Base-by-base conservation (phyloP, 1,284 basidiomycete species). In the Porogramme epimiltina region DNA sequence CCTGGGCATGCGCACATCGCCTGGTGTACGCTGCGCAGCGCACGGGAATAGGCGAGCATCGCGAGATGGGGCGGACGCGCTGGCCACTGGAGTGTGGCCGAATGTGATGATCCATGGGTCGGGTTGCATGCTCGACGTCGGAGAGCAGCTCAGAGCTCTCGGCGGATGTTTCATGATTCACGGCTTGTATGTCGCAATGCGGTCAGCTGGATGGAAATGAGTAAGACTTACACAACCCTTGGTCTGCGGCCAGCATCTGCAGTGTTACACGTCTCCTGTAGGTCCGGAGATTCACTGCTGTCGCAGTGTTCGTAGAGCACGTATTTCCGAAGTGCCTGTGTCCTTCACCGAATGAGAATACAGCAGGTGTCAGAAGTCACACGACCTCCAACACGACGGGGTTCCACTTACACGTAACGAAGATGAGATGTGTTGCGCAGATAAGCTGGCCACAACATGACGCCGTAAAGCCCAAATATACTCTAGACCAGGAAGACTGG, bases 101-200 rank as follows among this genome's bases (percentile, higher is more conserved):
- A 16, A 43, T 39, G 44, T 42, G 25, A 48, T 55, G 56, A 51
- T 49, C 44, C 37, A 25, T 25, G 15, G 28, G 31, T 25, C 20
- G 42, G 38, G 38, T 23, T 22, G 41, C 16, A 28, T n/a, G 4
- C 25, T 42, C 31, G 39, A 13, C 34, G 6, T 37, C 34, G 34
- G 34, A n/a, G 34, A 18, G 34, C 34, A 6, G 34, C n/a, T 37
- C 16, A 5, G 5, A 42, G n/a, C 39, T 25, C 39, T 41, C 49
- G 48, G 44, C 47, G 42, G 39, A 18, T 31, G 28, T 8, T 6
- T 31, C 28, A 31, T 31, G 28, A 31, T 45, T 55, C 57, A 59
- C 55, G 57, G 55, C 54, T 59, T 51, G 45, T n/a, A 41, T 26
- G 42, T 33, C n/a, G n/a, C 24, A 34, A 42, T 28, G n/a, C 18